Percentiles rank a stretch among this genome's conserved stretches.
Evolutionary conservation across 345 rosid genomes (phyloP).

Genomic region (Nephelium lappaceum): DNA sequence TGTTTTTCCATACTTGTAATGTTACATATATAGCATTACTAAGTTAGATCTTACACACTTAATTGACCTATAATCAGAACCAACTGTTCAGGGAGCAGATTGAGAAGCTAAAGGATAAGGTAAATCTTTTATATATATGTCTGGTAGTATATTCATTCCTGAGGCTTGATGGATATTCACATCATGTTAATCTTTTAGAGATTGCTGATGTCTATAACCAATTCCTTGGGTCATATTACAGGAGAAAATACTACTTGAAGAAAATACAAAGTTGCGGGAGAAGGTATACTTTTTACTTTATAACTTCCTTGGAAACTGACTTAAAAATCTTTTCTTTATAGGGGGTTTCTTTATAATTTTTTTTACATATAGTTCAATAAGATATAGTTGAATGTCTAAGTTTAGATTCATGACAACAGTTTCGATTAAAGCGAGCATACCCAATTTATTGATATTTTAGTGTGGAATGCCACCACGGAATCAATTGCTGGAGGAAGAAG

Average conservation of each 20-base stretch:
- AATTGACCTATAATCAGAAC: conserved; percentile 38
- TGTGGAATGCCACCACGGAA: conserved; percentile 32
- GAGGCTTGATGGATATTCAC: not conserved
- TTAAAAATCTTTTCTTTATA: no score
- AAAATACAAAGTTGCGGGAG: conserved; percentile 49
- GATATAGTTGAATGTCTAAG: not conserved
- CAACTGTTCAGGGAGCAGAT: conserved; percentile 61
- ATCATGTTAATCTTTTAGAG: not conserved
- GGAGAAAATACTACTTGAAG: conserved; percentile 60
- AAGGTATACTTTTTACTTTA: conserved; percentile 39
- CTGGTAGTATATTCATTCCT: no score
- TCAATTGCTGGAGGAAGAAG: conserved; percentile 16
- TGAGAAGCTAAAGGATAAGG: conserved; percentile 68
- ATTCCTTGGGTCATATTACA: conserved; percentile 14
- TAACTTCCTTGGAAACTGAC: no score
- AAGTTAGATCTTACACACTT: not conserved
- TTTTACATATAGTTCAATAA: not conserved
- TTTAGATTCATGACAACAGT: not conserved
- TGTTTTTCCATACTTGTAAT: not conserved
- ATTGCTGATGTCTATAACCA: not conserved
- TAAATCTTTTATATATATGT: conserved; percentile 16
- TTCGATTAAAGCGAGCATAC: not conserved
- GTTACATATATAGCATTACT: not conserved
- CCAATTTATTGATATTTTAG: conserved; percentile 24
- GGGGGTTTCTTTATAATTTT: no score